Evolutionary conservation across 2,329 filamentous ascomycete genomes (phyloP).

Genomic region (Sarocladium brachiariae): DNA sequence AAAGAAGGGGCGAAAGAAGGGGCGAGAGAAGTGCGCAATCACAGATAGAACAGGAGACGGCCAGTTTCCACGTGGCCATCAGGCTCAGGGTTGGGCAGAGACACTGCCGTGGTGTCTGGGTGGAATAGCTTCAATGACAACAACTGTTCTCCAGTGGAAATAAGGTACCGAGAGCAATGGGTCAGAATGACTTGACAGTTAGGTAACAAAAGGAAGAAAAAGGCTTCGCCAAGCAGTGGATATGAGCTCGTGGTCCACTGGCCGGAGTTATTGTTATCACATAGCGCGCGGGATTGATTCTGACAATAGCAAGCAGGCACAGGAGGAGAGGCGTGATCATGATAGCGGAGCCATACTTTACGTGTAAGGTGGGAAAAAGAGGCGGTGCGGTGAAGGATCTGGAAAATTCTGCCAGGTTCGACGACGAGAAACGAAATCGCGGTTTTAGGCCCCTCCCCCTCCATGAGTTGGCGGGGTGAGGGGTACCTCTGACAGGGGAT

Average conservation of each 20-base stretch:
- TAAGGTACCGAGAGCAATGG: background rate
- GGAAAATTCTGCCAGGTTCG: constrained; percentile 14
- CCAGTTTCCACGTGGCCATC: background rate
- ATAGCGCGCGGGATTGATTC: background rate
- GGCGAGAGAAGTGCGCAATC: too few species aligned
- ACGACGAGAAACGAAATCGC: constrained; percentile 11
- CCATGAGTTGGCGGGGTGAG: constrained; percentile 1
- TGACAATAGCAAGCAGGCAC: too few species aligned
- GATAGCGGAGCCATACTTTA: too few species aligned
- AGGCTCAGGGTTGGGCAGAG: constrained; percentile 2
- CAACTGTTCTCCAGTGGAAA: background rate
- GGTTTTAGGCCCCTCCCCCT: constrained; percentile 1
- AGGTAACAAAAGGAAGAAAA: background rate
- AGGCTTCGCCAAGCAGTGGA: background rate
- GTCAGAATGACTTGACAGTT: background rate
- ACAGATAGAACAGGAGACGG: too few species aligned
- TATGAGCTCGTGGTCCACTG: background rate
- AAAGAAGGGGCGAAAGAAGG: background rate
- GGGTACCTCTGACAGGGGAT: background rate
- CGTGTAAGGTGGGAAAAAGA: background rate
- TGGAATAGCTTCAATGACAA: background rate
- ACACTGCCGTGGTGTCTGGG: background rate
- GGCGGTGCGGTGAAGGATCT: constrained; percentile 11
- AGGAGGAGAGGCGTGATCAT: too few species aligned
- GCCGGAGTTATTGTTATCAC: constrained; percentile 5